These are phyloP conservation scores for Fermentozyma sake DNA, from an alignment of 1,139 yeast species.

Conservation along the genomic window DNA sequence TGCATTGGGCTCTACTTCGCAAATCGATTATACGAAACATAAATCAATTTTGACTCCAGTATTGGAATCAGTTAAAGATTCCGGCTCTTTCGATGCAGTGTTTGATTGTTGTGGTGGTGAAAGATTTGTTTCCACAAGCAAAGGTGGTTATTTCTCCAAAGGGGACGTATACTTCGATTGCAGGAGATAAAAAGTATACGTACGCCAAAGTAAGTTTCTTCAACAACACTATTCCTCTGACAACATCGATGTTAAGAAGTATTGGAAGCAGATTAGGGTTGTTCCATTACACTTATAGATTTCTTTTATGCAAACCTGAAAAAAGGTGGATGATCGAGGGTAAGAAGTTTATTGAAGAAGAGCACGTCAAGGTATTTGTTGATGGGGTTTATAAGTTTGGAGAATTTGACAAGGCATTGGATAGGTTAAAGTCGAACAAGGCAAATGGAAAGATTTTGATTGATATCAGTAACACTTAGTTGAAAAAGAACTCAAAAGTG, in stretches of 20 bases:
- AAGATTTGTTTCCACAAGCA: constrained; percentile 16
- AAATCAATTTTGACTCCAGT: constrained; percentile 22
- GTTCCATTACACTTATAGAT: constrained; percentile 12
- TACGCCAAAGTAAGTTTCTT: constrained; percentile 13
- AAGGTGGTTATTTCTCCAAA: too few species aligned
- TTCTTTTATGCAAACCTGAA: constrained; percentile 14
- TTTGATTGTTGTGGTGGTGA: constrained; percentile 27
- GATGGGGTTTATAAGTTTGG: constrained; percentile 52
- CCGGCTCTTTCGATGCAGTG: constrained; percentile 32
- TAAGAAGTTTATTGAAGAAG: constrained; percentile 37
- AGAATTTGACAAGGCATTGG: constrained; percentile 47
- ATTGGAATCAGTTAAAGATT: constrained; percentile 22
- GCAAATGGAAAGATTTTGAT: constrained; percentile 64
- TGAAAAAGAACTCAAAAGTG: too few species aligned
- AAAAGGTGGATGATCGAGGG: constrained; percentile 12
- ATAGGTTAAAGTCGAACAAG: constrained; percentile 38
- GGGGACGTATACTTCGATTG: too few species aligned
- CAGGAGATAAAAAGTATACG: constrained; percentile 43
- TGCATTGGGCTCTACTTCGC: constrained; percentile 47
- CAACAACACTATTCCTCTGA: constrained; percentile 2
- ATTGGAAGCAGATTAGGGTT: constrained; percentile 11
- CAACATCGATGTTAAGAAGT: too few species aligned
- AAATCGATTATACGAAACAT: constrained; percentile 44
- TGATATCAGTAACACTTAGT: constrained; percentile 15
- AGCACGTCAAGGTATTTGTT: constrained; percentile 39